Percentiles rank a stretch among this genome's conserved stretches.
Conservation (phyloP, 2,329 filamentous ascomycete species). For the Lasiodiplodia sp. region DNA sequence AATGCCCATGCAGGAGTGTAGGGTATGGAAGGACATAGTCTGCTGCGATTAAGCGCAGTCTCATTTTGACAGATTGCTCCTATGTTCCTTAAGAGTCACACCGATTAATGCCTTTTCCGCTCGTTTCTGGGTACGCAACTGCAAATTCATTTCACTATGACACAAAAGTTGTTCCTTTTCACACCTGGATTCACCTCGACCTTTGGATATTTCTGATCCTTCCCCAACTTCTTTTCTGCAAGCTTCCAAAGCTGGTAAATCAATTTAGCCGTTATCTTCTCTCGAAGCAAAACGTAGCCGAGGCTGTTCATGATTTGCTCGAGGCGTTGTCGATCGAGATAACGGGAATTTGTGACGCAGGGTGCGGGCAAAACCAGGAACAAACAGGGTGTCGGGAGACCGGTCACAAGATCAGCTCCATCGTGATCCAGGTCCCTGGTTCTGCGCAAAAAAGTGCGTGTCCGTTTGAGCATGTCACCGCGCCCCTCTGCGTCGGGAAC, state of each 20-base stretch:
- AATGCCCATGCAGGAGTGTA: no score
- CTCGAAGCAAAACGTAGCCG: constrained; percentile 71
- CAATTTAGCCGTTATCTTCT: constrained; percentile 81
- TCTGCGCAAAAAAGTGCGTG: constrained; percentile 42
- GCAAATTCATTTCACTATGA: constrained; percentile 63
- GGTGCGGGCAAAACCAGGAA: constrained; percentile 91
- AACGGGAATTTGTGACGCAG: constrained; percentile 89
- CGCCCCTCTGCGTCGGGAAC: constrained; percentile 78
- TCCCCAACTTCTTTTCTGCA: constrained; percentile 37
- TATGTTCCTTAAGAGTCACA: neutral
- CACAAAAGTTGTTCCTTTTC: constrained; percentile 88
- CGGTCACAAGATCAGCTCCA: constrained; percentile 32
- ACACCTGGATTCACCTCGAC: constrained; percentile 77
- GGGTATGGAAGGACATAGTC: no score
- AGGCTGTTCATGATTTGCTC: constrained; percentile 76
- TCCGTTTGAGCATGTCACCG: constrained; percentile 77
- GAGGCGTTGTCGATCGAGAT: constrained; percentile 76
- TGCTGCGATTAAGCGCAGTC: no score
- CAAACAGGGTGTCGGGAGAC: constrained; percentile 67
- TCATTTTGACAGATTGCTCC: neutral
- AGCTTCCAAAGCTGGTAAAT: constrained; percentile 87
- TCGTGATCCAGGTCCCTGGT: constrained; percentile 15
- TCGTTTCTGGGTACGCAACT: neutral
- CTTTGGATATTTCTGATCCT: constrained; percentile 66
- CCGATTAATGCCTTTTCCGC: no score